Evolutionary conservation across 352 stramenopile species (phyloP).

Genomic region (Peronosclerospora sorghi): DNA sequence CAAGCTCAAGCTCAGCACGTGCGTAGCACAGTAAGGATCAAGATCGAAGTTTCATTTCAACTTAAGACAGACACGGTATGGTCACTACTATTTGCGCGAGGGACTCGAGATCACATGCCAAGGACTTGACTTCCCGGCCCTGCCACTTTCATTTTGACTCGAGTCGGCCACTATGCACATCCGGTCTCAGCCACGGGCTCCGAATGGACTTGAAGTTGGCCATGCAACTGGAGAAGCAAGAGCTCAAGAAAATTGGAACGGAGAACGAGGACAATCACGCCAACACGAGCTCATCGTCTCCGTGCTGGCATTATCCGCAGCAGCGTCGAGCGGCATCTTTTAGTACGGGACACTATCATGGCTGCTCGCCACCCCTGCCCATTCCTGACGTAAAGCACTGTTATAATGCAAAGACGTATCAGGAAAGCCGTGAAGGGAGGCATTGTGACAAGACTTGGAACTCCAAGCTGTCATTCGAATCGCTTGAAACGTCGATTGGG

Average conservation of each 20-base stretch:
- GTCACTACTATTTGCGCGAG: conserved; percentile 3
- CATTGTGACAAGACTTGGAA: conserved; percentile 64
- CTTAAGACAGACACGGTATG: neutral
- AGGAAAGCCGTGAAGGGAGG: conserved; percentile 28
- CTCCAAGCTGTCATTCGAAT: conserved; percentile 61
- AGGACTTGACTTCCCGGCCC: conserved; percentile 7
- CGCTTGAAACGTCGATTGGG: conserved; percentile 24
- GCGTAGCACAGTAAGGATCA: conserved; percentile 1
- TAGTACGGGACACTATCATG: conserved; percentile 5
- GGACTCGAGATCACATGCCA: neutral
- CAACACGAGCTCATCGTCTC: neutral
- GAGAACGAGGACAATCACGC: conserved; percentile 1
- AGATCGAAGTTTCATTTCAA: neutral
- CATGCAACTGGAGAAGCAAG: conserved; percentile 22
- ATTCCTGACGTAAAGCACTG: conserved; percentile 25
- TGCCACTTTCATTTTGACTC: conserved; percentile 10
- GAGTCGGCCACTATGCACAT: neutral
- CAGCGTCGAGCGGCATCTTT: conserved; percentile 25
- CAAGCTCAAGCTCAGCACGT: conserved; percentile 5
- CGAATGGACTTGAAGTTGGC: conserved; percentile 23
- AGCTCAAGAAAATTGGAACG: conserved; percentile 15
- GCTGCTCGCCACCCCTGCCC: conserved; percentile 38
- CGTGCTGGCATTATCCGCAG: conserved; percentile 15
- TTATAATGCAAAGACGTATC: conserved; percentile 13
- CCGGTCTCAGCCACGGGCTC: conserved; percentile 15